These are phyloP conservation scores for Fraxinus sp. DNA, from an alignment of 305 asterid genomes.

Conservation along the genomic window DNA sequence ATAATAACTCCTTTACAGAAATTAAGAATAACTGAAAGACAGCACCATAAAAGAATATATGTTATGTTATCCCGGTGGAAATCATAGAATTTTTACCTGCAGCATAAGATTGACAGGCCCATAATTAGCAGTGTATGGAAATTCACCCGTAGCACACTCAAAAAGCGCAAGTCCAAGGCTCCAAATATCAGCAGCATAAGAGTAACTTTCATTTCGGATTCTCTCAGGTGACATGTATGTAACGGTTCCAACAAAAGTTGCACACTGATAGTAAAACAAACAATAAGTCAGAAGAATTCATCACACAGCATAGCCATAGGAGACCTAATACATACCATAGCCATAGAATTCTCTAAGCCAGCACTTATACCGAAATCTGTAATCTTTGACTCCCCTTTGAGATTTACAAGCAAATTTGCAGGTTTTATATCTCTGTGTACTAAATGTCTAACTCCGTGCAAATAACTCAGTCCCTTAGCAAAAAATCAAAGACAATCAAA, in stretches of 20 bases:
- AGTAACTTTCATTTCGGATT: slow-evolving; percentile 84
- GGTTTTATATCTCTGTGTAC: slow-evolving; percentile 99
- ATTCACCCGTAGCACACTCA: slow-evolving; percentile 97
- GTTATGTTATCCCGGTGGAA: not conserved
- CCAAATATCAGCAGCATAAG: slow-evolving; percentile 98
- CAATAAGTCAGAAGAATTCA: slow-evolving; percentile 21
- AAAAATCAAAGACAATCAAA: slow-evolving; percentile 25
- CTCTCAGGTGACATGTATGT: slow-evolving; percentile 99
- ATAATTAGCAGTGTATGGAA: slow-evolving; percentile 86
- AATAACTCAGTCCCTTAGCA: slow-evolving; percentile 76
- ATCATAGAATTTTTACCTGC: slow-evolving; percentile 55
- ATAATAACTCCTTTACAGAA: not conserved
- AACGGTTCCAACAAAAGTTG: slow-evolving; percentile 96
- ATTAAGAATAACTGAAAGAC: not conserved
- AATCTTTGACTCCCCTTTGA: slow-evolving; percentile 94
- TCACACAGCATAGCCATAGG: not conserved
- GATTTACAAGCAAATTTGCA: slow-evolving; percentile 89
- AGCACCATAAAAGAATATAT: not conserved
- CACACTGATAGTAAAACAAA: slow-evolving; percentile 61
- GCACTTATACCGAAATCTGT: slow-evolving; percentile 98
- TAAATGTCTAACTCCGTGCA: slow-evolving; percentile 90
- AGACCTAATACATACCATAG: slow-evolving; percentile 64
- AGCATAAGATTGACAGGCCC: slow-evolving; percentile 98
- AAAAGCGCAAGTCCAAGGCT: slow-evolving; percentile 95
- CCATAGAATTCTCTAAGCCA: slow-evolving; percentile 92